A percentile compares a stretch with the other conserved stretches of the same genome.
These are phyloP conservation scores for Salix udensis DNA, from an alignment of 345 rosid genomes.

Conservation along the genomic window DNA sequence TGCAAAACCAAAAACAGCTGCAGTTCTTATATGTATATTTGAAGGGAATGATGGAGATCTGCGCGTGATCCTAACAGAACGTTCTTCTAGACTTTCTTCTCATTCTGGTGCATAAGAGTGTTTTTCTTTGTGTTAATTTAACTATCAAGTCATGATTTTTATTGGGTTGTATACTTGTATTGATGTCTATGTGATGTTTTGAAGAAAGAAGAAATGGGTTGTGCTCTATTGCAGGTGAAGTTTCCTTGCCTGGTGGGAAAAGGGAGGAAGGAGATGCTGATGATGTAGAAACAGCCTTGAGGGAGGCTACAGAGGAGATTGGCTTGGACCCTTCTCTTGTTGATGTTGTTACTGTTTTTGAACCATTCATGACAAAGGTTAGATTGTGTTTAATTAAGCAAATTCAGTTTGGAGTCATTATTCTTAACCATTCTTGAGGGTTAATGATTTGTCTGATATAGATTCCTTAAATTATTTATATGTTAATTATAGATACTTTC, in stretches of 20 bases:
- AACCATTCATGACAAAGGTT: slow-evolving; percentile 33
- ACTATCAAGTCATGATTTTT: not conserved
- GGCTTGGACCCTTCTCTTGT: slow-evolving; percentile 48
- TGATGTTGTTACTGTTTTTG: slow-evolving; percentile 36
- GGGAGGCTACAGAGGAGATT: slow-evolving; percentile 48
- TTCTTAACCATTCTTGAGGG: too few relatives aligned
- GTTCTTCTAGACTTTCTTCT: slow-evolving; percentile 25
- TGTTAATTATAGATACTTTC: not conserved
- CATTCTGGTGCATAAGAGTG: slow-evolving; percentile 21
- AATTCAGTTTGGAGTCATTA: not conserved
- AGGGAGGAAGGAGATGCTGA: slow-evolving; percentile 38
- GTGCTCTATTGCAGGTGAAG: slow-evolving; percentile 33
- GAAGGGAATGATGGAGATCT: slow-evolving; percentile 27
- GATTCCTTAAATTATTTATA: not conserved
- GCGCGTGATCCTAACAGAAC: slow-evolving; percentile 30
- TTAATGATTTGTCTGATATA: not conserved
- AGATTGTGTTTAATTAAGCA: not conserved
- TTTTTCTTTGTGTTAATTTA: not conserved
- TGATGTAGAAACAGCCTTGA: slow-evolving; percentile 37
- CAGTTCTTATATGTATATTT: slow-evolving; percentile 33
- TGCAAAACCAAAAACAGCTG: slow-evolving; percentile 19
- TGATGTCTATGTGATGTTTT: not conserved
- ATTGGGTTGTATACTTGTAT: not conserved
- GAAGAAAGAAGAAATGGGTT: not conserved
- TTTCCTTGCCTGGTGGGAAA: slow-evolving; percentile 47